Percentiles rank a stretch among this genome's conserved stretches.
phyloP scores from a whole-genome alignment of 768 basidiomycete species.

The Punctularia strigosozonata region DNA sequence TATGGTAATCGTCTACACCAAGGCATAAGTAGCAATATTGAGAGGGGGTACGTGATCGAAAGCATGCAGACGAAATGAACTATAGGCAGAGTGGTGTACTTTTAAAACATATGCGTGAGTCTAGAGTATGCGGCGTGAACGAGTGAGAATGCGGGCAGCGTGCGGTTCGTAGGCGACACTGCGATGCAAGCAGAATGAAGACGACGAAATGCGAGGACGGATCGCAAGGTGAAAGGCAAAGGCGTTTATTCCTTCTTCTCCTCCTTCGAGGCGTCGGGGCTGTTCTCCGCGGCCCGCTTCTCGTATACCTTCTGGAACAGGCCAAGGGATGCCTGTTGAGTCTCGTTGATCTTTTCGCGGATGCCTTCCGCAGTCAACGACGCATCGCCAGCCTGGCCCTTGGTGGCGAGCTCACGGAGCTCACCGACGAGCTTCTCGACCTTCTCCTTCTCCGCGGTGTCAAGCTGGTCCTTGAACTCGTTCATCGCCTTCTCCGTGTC shows the following conservation, averaged over 20 bases:
- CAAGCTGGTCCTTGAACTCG: slow-evolving; percentile 97
- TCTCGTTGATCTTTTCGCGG: slow-evolving; percentile 87
- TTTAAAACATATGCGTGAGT: no score
- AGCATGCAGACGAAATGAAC: no score
- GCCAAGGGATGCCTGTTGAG: slow-evolving; percentile 88
- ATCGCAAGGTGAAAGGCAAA: background rate
- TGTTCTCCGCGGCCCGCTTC: slow-evolving; percentile 74
- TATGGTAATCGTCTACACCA: no score
- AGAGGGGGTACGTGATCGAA: no score
- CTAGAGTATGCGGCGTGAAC: no score
- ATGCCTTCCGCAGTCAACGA: slow-evolving; percentile 77
- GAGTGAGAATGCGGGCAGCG: no score
- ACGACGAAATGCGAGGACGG: slow-evolving; percentile 2
- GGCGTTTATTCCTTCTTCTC: slow-evolving; percentile 76
- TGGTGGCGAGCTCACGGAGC: slow-evolving; percentile 78
- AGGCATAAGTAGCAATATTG: no score
- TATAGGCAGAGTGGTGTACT: no score
- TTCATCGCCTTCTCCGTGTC: slow-evolving; percentile 98
- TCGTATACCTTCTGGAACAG: slow-evolving; percentile 97
- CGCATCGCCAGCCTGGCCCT: slow-evolving; percentile 82
- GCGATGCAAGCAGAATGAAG: no score
- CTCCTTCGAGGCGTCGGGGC: slow-evolving; percentile 32
- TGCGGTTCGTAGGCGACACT: no score
- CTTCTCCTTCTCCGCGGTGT: slow-evolving; percentile 87
- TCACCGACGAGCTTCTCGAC: slow-evolving; percentile 79